A percentile compares a stretch with the other conserved stretches of the same genome.
phyloP scores from a whole-genome alignment of 805 yeast genomes.

The Crinitomyces ghanaensis region DNA sequence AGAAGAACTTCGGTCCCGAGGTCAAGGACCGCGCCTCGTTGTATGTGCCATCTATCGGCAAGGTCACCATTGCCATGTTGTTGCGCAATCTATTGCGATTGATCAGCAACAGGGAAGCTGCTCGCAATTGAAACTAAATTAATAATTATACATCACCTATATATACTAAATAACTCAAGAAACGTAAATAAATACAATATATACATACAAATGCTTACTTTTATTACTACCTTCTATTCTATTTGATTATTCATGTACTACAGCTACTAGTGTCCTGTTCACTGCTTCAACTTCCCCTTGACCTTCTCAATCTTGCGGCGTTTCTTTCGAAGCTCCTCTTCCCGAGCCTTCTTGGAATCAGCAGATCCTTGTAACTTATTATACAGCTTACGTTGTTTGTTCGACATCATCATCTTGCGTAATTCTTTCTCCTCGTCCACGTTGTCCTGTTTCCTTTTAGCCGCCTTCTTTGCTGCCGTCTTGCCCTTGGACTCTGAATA shows the following conservation, averaged over 20 bases:
- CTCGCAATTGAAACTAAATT: no score
- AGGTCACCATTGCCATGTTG: slow-evolving; percentile 92
- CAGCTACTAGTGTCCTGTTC: slow-evolving; percentile 1
- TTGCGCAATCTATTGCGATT: slow-evolving; percentile 79
- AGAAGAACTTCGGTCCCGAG: slow-evolving; percentile 68
- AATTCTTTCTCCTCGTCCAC: slow-evolving; percentile 73
- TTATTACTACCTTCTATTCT: background rate
- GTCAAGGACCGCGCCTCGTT: slow-evolving; percentile 80
- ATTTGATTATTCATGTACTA: background rate
- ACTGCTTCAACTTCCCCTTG: slow-evolving; percentile 10
- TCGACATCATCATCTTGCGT: slow-evolving; percentile 94
- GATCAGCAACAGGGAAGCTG: slow-evolving; percentile 50
- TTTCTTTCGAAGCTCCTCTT: slow-evolving; percentile 58
- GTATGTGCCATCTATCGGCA: slow-evolving; percentile 92
- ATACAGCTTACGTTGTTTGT: slow-evolving; percentile 88
- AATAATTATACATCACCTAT: no score
- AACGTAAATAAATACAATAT: background rate
- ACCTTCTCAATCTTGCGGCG: slow-evolving; percentile 33
- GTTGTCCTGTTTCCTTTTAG: slow-evolving; percentile 65
- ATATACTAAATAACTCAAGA: no score
- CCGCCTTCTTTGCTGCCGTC: slow-evolving; percentile 37
- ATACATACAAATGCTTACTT: background rate
- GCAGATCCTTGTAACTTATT: slow-evolving; percentile 91
- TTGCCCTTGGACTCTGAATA: slow-evolving; percentile 47
- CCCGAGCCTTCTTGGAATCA: slow-evolving; percentile 68